Evolutionary conservation across 1,284 basidiomycete genomes (phyloP).

Genomic region (Chalciporus sp.): DNA sequence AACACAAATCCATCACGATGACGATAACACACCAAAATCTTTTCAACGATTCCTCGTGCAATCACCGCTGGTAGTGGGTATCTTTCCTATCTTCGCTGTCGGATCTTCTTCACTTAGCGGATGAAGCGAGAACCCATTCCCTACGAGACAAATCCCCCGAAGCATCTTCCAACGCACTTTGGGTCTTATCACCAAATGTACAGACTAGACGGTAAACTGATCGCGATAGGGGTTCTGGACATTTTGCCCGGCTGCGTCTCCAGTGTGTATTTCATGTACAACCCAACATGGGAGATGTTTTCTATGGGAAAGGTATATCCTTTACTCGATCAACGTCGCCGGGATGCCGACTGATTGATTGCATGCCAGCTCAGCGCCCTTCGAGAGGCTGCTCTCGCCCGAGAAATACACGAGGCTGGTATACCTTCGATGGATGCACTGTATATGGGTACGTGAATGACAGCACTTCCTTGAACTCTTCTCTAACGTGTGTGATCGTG

Average conservation of each 20-base stretch:
- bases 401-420: conserved; percentile 77
- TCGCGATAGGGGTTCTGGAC: conserved; percentile 91
- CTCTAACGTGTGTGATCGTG: not conserved
- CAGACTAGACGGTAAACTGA: conserved; percentile 76
- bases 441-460: conserved; percentile 74
- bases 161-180: conserved; percentile 69
- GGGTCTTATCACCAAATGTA: conserved; percentile 90
- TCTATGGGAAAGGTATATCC: conserved; percentile 81
- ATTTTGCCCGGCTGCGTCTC: conserved; percentile 90
- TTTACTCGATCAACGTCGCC: not conserved
- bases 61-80: conserved; percentile 70
- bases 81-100: not conserved
- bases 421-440: conserved; percentile 61
- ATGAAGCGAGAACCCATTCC: conserved; percentile 56
- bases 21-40: conserved; percentile 48
- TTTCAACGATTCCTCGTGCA: conserved; percentile 82
- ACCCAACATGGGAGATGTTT: conserved; percentile 73
- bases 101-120: conserved; percentile 4
- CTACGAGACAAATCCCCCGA: conserved; percentile 51
- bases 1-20: conserved; percentile 73
- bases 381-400: conserved; percentile 72
- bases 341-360: conserved; percentile 6
- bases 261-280: conserved; percentile 96
- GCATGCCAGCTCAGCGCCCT: conserved; percentile 75
- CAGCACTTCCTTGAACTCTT: not conserved